These are phyloP conservation scores for Diaporthe longicolla DNA, from an alignment of 2,329 filamentous ascomycete species.

Conservation along the genomic window DNA sequence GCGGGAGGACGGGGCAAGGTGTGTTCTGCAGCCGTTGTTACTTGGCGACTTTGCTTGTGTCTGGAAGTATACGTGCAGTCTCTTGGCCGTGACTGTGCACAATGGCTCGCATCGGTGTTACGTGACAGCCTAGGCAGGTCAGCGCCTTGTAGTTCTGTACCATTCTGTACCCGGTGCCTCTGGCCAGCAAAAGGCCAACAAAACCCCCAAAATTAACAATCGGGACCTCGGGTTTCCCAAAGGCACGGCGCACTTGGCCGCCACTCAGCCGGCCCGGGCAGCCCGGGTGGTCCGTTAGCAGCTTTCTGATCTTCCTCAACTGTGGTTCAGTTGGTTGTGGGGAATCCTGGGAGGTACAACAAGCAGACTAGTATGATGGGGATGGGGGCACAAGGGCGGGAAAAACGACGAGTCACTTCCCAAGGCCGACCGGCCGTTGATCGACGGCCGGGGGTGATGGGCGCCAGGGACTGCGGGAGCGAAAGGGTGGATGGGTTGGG, in stretches of 20 bases:
- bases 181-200: neutral
- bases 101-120: neutral
- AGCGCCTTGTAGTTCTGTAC: neutral
- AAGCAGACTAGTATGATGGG: neutral
- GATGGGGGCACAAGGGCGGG: too few species aligned
- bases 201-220: neutral
- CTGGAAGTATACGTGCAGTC: neutral
- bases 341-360: conserved; percentile 5
- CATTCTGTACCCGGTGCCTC: neutral
- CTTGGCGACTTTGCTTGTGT: neutral
- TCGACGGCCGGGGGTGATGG: conserved; percentile 14
- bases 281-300: too few species aligned
- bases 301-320: neutral
- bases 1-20: neutral
- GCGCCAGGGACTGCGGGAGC: conserved; percentile 1
- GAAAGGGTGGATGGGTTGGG: neutral
- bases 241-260: conserved; percentile 25
- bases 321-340: neutral
- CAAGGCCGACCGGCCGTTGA: conserved; percentile 8
- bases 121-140: neutral
- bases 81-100: neutral
- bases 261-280: conserved; percentile 6
- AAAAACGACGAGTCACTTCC: conserved; percentile 23
- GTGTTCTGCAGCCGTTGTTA: neutral
- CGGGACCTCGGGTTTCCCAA: conserved; percentile 12